These are phyloP conservation scores for Sarocladiaceae sp. DNA, from an alignment of 2,329 filamentous ascomycete species.

Conservation along the genomic window DNA sequence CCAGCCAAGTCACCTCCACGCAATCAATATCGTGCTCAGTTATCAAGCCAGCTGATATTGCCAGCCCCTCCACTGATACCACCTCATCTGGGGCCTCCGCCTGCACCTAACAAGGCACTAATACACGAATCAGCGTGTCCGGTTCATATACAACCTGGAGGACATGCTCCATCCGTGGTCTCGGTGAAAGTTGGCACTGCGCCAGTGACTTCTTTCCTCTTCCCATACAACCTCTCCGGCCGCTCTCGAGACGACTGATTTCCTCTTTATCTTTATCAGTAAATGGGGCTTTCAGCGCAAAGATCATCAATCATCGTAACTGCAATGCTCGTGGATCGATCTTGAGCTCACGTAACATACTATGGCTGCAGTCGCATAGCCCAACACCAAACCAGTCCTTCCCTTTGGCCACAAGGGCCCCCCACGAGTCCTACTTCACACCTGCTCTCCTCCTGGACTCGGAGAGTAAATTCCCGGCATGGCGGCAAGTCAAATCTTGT, in stretches of 20 bases:
- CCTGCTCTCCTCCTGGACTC: slow-evolving; percentile 7
- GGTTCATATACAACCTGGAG: not conserved
- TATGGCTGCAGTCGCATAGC: not conserved
- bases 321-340: too few relatives aligned
- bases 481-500: not conserved
- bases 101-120: slow-evolving; percentile 1
- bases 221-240: not conserved
- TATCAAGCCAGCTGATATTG: slow-evolving; percentile 6
- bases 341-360: not conserved
- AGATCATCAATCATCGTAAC: too few relatives aligned
- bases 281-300: too few relatives aligned
- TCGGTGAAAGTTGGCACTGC: not conserved
- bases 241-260: not conserved
- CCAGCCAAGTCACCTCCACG: not conserved
- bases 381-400: not conserved
- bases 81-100: slow-evolving; percentile 1
- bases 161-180: not conserved
- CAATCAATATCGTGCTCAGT: slow-evolving; percentile 8
- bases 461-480: slow-evolving; percentile 3
- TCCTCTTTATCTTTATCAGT: too few relatives aligned
- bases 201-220: not conserved
- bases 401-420: not conserved
- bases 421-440: slow-evolving; percentile 9
- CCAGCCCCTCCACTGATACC: slow-evolving; percentile 7
- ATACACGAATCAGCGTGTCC: not conserved